phyloP scores from a whole-genome alignment of 805 yeast genomes.

The Ogataea pilisensis region DNA sequence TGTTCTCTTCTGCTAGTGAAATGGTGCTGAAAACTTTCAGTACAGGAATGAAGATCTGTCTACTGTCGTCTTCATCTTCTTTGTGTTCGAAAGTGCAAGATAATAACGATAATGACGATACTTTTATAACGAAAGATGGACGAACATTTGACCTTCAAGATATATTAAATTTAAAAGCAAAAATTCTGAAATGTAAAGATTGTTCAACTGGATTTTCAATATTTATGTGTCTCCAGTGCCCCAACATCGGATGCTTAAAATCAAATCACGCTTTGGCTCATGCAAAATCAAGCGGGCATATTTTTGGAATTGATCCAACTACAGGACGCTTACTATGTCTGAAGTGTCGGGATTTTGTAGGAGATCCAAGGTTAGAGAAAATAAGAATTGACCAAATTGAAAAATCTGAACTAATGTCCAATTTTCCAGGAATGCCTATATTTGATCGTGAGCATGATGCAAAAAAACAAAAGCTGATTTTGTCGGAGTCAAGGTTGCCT shows the following conservation, averaged over 20 bases:
- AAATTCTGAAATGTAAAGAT: conserved; percentile 46
- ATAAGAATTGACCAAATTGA: conserved; percentile 36
- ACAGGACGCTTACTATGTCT: conserved; percentile 74
- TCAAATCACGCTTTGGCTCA: conserved; percentile 44
- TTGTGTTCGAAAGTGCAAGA: no score
- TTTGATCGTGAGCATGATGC: conserved; percentile 25
- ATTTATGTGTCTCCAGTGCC: conserved; percentile 73
- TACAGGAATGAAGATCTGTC: conserved; percentile 46
- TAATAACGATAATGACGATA: no score
- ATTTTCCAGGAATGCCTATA: conserved; percentile 31
- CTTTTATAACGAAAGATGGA: conserved; percentile 36
- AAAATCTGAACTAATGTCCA: conserved; percentile 14
- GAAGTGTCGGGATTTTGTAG: conserved; percentile 68
- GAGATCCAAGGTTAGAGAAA: conserved; percentile 55
- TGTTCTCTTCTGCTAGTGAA: conserved; percentile 45
- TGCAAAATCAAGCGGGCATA: conserved; percentile 45
- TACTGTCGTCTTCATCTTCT: conserved; percentile 21
- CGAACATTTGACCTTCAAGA: conserved; percentile 33
- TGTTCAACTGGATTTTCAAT: conserved; percentile 41
- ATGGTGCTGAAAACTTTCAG: conserved; percentile 46
- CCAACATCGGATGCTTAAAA: conserved; percentile 67
- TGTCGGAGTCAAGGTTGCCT: conserved; percentile 38
- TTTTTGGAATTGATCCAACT: conserved; percentile 60
- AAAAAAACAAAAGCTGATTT: conserved; percentile 25
- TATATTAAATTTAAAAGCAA: conserved; percentile 39